Conservation (phyloP, 2,329 filamentous ascomycete species). For the Fusarium floridanum region DNA sequence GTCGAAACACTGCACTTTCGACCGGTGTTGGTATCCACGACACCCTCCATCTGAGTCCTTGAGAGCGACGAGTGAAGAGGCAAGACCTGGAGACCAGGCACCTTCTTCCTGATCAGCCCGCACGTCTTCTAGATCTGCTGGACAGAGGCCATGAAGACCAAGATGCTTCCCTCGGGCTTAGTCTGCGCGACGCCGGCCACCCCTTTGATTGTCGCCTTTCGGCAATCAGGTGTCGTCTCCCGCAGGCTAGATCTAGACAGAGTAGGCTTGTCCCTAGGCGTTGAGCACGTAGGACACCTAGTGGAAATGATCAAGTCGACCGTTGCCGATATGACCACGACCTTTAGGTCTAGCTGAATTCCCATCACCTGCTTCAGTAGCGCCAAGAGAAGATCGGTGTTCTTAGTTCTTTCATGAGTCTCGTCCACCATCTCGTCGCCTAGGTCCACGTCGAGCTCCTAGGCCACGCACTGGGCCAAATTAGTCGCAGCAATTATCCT, state of each 20-base stretch:
- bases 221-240: background rate
- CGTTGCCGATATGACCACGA: constrained; percentile 30
- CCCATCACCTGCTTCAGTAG: constrained; percentile 8
- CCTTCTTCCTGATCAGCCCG: constrained; percentile 77
- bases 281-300: background rate
- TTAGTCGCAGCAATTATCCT: constrained; percentile 91
- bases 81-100: constrained; percentile 78
- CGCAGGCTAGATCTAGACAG: background rate
- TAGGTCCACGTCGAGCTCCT: constrained; percentile 86
- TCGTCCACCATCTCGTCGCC: constrained; percentile 71
- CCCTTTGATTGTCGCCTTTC: background rate
- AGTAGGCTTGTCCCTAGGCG: background rate
- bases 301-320: constrained; percentile 17
- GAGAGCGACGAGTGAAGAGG: constrained; percentile 94
- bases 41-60: constrained; percentile 89
- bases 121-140: constrained; percentile 96
- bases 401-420: constrained; percentile 27
- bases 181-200: constrained; percentile 84
- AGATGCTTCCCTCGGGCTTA: constrained; percentile 89
- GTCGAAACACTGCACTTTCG: constrained; percentile 97
- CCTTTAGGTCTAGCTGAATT: constrained; percentile 6
- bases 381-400: constrained; percentile 17
- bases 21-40: constrained; percentile 80
- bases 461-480: constrained; percentile 86
- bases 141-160: constrained; percentile 94